Conservation (phyloP, 176 grass and related monocot species). For the Aegilops speltoides region DNA sequence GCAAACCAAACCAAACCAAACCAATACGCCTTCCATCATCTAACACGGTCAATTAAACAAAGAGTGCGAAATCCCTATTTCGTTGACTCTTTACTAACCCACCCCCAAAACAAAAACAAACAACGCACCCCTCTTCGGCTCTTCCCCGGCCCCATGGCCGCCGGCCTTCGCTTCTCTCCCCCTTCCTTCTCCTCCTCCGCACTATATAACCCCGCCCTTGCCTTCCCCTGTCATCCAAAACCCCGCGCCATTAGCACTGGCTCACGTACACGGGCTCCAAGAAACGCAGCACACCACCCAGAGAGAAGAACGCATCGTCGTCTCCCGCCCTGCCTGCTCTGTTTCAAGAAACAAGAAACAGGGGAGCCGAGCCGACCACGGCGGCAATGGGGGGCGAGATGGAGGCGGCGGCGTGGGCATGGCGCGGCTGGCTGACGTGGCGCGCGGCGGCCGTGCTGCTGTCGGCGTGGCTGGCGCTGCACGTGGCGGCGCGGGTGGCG, state of each 20-base stretch:
- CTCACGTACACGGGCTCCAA: background rate
- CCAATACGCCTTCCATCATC: no score
- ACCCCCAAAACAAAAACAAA: conserved; percentile 17
- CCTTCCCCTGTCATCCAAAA: conserved; percentile 39
- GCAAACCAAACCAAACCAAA: no score
- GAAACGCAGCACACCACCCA: background rate
- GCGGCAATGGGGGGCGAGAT: conserved; percentile 33
- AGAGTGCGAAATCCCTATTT: conserved; percentile 22
- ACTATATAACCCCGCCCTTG: conserved; percentile 58
- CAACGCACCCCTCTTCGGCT: conserved; percentile 1
- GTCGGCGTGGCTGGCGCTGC: conserved; percentile 42
- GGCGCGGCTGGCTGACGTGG: conserved; percentile 43
- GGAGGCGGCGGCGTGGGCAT: background rate
- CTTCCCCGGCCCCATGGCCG: conserved; percentile 39
- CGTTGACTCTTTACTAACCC: conserved; percentile 60
- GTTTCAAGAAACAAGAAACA: conserved; percentile 34
- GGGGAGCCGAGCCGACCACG: background rate
- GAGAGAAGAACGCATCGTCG: background rate
- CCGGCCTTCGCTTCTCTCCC: conserved; percentile 29
- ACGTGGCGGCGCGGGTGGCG: conserved; percentile 45
- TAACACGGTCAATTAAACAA: conserved; percentile 43
- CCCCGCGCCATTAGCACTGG: conserved; percentile 18
- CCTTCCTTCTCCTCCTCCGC: background rate
- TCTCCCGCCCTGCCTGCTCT: conserved; percentile 2
- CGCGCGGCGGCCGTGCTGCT: background rate